phyloP scores from a whole-genome alignment of 306 rosid species.

The Calophaca sinica region DNA sequence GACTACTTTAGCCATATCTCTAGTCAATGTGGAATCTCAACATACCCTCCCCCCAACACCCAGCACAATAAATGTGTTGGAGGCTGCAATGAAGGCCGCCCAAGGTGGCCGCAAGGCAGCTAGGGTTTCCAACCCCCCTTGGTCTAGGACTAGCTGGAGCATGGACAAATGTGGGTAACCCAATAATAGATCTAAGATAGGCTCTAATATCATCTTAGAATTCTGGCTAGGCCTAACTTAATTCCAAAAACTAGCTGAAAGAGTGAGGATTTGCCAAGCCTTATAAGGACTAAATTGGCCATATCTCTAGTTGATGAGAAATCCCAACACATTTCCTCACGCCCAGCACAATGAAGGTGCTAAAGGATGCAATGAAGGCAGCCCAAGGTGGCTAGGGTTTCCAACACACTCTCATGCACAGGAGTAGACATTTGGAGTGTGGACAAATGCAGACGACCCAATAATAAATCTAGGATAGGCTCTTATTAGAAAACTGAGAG shows the following conservation, averaged over 20 bases:
- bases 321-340: not conserved
- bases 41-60: not conserved
- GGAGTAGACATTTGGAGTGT: not conserved
- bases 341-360: not conserved
- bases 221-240: not conserved
- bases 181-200: not conserved
- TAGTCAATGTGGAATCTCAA: not conserved
- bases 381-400: not conserved
- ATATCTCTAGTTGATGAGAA: not conserved
- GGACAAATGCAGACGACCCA: not conserved
- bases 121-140: not conserved
- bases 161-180: not conserved
- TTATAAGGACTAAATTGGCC: not conserved
- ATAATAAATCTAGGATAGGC: not conserved
- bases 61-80: not conserved
- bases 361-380: not conserved
- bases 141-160: not conserved
- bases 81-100: not conserved
- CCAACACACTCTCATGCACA: not conserved
- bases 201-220: not conserved
- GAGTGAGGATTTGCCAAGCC: not conserved
- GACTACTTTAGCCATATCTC: not conserved
- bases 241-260: not conserved
- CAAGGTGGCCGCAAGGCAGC: not conserved
- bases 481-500: not conserved